A percentile compares a stretch with the other conserved stretches of the same genome.
Conservation (phyloP, 164 flowering plant genomes). For the Dillenia turbinata region DNA sequence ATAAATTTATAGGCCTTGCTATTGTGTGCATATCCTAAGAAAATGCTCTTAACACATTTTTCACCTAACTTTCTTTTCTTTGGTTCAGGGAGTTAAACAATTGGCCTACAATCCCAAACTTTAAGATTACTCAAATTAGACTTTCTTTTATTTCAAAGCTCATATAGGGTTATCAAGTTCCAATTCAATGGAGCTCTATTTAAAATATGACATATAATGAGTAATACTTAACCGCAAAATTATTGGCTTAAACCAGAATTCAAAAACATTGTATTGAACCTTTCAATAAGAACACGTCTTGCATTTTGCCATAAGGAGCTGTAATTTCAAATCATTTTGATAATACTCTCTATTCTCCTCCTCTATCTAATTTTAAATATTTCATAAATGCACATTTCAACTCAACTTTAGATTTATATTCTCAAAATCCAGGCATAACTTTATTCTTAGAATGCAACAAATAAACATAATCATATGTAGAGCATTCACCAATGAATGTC, state of each 20-base stretch:
- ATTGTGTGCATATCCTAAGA: too few species aligned
- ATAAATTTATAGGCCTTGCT: too few species aligned
- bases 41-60: too few species aligned
- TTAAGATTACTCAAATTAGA: not conserved
- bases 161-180: not conserved
- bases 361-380: slow-evolving; percentile 2
- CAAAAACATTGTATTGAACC: slow-evolving; percentile 6
- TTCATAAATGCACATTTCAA: too few species aligned
- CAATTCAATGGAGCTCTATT: not conserved
- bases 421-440: too few species aligned
- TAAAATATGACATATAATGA: slow-evolving; percentile 3
- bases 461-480: too few species aligned
- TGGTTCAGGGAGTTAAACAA: slow-evolving; percentile 3
- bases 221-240: slow-evolving; percentile 8
- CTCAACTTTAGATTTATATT: too few species aligned
- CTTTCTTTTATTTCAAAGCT: slow-evolving; percentile 4
- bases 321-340: not conserved
- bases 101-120: slow-evolving; percentile 11
- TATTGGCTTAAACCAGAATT: not conserved
- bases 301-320: not conserved
- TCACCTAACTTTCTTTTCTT: slow-evolving; percentile 7
- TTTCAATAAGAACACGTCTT: slow-evolving; percentile 1
- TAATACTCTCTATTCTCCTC: slow-evolving; percentile 12
- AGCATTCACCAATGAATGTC: too few species aligned
- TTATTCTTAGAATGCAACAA: too few species aligned